A percentile compares a stretch with the other conserved stretches of the same genome.
These are phyloP conservation scores for Isatis tinctoria DNA, from an alignment of 345 rosid genomes.

Conservation along the genomic window DNA sequence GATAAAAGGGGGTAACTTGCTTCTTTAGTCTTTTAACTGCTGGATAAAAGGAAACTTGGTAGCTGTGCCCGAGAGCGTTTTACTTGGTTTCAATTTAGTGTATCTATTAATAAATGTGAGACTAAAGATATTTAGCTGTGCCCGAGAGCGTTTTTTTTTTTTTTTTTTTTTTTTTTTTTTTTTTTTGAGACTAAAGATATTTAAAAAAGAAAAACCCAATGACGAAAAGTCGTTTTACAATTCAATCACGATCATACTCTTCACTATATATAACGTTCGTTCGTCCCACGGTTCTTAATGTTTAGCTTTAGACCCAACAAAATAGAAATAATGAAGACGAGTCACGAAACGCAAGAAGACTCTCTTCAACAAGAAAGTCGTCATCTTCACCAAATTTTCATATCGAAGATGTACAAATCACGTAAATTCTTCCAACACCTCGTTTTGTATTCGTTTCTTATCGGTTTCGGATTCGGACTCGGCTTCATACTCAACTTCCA, in stretches of 20 bases:
- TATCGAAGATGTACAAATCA: conserved; percentile 12
- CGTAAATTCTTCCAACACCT: conserved; percentile 34
- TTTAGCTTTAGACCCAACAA: neutral
- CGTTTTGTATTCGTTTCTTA: conserved; percentile 36
- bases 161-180: too few relatives aligned
- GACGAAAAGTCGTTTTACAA: conserved; percentile 10
- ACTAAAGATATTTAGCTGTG: too few relatives aligned
- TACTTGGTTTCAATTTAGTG: too few relatives aligned
- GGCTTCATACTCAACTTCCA: conserved; percentile 37
- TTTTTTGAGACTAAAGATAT: neutral
- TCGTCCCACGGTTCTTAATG: neutral
- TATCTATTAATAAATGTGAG: too few relatives aligned
- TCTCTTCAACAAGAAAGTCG: conserved; percentile 6
- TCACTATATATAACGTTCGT: neutral
- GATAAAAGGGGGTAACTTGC: too few relatives aligned
- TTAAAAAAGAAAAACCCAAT: neutral
- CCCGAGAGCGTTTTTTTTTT: too few relatives aligned
- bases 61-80: too few relatives aligned
- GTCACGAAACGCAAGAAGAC: conserved; percentile 13
- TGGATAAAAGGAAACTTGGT: too few relatives aligned
- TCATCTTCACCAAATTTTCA: conserved; percentile 20
- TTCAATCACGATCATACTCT: neutral
- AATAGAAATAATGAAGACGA: neutral
- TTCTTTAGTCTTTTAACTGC: too few relatives aligned
- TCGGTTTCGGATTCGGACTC: conserved; percentile 44